Conservation (phyloP, 495 filamentous ascomycete genomes). For the Entonaema liquescens region DNA sequence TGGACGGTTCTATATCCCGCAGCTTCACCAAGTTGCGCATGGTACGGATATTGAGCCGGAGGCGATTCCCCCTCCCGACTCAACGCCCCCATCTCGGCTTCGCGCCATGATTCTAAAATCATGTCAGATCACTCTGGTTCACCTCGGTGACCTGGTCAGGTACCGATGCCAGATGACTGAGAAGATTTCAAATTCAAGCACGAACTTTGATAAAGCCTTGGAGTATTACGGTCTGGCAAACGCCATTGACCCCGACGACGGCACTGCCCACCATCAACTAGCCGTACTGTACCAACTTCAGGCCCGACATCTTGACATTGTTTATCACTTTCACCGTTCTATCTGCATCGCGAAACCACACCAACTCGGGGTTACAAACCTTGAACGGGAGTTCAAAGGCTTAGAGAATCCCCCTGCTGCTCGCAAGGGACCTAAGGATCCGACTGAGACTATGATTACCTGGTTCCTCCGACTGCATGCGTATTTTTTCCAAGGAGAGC, state of each 20-base stretch:
- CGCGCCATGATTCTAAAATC: constrained; percentile 69
- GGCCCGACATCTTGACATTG: constrained; percentile 78
- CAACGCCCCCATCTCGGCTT: constrained; percentile 56
- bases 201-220: constrained; percentile 77
- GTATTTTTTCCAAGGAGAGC: constrained; percentile 75
- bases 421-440: constrained; percentile 39
- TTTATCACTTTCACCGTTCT: constrained; percentile 89
- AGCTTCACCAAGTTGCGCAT: constrained; percentile 75
- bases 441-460: constrained; percentile 62
- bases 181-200: constrained; percentile 37
- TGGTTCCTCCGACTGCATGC: constrained; percentile 93
- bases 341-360: constrained; percentile 76
- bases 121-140: constrained; percentile 84
- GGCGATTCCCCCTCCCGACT: constrained; percentile 47
- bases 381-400: constrained; percentile 83
- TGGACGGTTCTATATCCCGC: constrained; percentile 74
- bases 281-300: constrained; percentile 83
- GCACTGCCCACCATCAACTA: constrained; percentile 85
- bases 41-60: constrained; percentile 68
- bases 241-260: constrained; percentile 78
- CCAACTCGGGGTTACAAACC: constrained; percentile 73
- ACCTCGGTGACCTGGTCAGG: constrained; percentile 88
- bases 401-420: constrained; percentile 43
- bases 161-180: constrained; percentile 78
- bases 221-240: constrained; percentile 87